These are phyloP conservation scores for Lactifluus hygrophoroides DNA, from an alignment of 768 basidiomycete genomes.

Conservation along the genomic window DNA sequence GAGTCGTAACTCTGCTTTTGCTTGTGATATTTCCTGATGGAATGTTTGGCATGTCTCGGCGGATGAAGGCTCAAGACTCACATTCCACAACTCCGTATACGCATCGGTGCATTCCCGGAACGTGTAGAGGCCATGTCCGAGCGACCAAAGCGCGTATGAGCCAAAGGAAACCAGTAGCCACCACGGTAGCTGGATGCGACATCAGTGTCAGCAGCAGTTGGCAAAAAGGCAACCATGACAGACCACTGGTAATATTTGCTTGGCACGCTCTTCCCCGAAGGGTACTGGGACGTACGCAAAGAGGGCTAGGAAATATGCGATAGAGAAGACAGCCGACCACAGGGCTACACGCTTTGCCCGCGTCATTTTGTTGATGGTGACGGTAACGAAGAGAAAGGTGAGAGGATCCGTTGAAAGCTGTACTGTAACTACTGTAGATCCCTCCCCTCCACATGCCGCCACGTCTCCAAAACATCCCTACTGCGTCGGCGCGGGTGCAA, in stretches of 20 bases:
- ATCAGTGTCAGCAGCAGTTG: not conserved
- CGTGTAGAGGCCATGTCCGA: constrained; percentile 66
- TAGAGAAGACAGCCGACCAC: constrained; percentile 34
- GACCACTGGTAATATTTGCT: constrained; percentile 53
- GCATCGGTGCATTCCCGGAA: constrained; percentile 77
- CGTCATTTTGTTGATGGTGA: constrained; percentile 38
- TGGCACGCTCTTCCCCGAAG: constrained; percentile 37
- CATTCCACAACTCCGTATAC: constrained; percentile 57
- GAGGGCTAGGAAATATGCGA: constrained; percentile 49
- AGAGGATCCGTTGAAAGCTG: not conserved
- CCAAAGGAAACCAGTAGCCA: constrained; percentile 77
- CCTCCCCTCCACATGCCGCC: constrained; percentile 16
- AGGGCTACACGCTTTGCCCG: constrained; percentile 49
- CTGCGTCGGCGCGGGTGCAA: not conserved
- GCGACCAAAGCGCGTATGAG: constrained; percentile 67
- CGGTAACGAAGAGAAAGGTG: not conserved
- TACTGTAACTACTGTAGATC: not conserved
- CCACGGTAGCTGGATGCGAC: constrained; percentile 57
- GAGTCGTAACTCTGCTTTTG: constrained; percentile 18
- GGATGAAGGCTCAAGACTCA: constrained; percentile 29
- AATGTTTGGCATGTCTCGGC: not conserved
- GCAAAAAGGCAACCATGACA: constrained; percentile 23
- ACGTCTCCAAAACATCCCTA: constrained; percentile 7
- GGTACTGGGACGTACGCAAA: constrained; percentile 49
- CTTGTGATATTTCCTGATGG: constrained; percentile 18